Evolutionary conservation across 2,329 filamentous ascomycete species (phyloP), one percentile per base, ranked within the genome.

Genomic region (Neonectria coccinea): DNA sequence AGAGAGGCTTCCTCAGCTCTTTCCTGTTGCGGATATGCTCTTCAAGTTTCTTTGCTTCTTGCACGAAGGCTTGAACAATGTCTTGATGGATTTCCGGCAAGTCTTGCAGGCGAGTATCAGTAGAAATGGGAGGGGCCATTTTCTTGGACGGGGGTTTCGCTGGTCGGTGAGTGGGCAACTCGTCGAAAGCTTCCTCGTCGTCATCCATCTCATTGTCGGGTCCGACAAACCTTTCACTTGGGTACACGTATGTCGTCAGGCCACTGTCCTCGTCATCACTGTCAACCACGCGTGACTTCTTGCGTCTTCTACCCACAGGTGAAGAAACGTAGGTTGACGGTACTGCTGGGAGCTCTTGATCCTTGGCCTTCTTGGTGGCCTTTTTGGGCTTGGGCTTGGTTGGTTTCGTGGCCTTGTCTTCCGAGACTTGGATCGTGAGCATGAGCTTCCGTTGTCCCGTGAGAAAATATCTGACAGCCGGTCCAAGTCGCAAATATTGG

Each of bases 51-150:
- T 86, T 89, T 1, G 91, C 92, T 50, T 88, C 83, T 1, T 79
- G 75, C 22, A 93, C 83, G 74, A 95, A 96, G 31, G 84, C 80
- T 22, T 85, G 79, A n/a, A 94, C 82, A 22, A 92, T 78, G 59
- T 87, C 84, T 51, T 84, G 83, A 71, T 94, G 91, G 22, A 90
- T 77, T 0, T 88, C 85, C 14, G 83, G 80, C 2, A 93, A 77
- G 18, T 79, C 79, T 18, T 82, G 80, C 67, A 91, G 81, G 20
- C 84, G 83, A 20, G 81, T 76, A 70, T 90, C 86, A 12, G 79
- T 80, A 1, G 83, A 85, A 65, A 91, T 92, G 1, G 89, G 89
- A 31, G 85, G 83, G 2, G 86, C 87, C 25, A 83, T 68, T 27
- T 69, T 74, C 44, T 60, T 66, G 36, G 72, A 65, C 74, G 75